Percentiles rank a stretch among this genome's conserved stretches.
phyloP scores from a whole-genome alignment of 2,329 filamentous ascomycete species.

The Pestalotiopsis sp. region DNA sequence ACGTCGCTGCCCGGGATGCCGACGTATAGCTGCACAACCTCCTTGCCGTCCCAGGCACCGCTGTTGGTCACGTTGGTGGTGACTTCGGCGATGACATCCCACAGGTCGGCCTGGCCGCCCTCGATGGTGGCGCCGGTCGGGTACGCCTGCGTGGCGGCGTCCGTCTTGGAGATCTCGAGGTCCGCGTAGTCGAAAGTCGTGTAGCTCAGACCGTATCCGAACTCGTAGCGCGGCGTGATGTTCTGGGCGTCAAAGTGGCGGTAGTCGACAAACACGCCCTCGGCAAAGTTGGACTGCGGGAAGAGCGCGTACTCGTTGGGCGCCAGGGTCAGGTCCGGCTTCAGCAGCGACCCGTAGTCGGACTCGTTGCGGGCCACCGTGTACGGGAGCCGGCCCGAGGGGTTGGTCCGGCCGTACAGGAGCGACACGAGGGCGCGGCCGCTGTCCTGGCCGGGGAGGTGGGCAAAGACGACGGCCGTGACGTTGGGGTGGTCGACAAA shows the following conservation, averaged over 20 bases:
- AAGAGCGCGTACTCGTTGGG: slow-evolving; percentile 49
- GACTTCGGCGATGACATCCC: slow-evolving; percentile 50
- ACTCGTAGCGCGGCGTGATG: slow-evolving; percentile 33
- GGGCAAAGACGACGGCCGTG: slow-evolving; percentile 50
- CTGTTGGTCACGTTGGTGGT: slow-evolving; percentile 52
- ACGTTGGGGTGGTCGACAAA: slow-evolving; percentile 53
- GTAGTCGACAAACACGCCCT: slow-evolving; percentile 35
- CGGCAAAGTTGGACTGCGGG: slow-evolving; percentile 26
- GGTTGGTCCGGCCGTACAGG: slow-evolving; percentile 42
- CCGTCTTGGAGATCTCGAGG: slow-evolving; percentile 42
- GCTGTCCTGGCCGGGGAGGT: slow-evolving; percentile 52
- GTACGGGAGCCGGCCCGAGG: slow-evolving; percentile 45
- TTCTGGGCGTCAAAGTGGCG: slow-evolving; percentile 32
- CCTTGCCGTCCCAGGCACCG: slow-evolving; percentile 47
- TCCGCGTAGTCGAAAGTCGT: slow-evolving; percentile 54
- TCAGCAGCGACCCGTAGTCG: slow-evolving; percentile 41
- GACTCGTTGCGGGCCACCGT: slow-evolving; percentile 43
- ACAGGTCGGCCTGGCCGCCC: slow-evolving; percentile 59
- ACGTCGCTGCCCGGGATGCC: slow-evolving; percentile 33
- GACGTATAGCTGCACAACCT: slow-evolving; percentile 60
- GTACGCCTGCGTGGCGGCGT: slow-evolving; percentile 9
- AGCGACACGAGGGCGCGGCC: slow-evolving; percentile 42
- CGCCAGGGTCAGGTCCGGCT: slow-evolving; percentile 37
- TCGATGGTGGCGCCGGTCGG: slow-evolving; percentile 26
- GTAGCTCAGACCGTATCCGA: slow-evolving; percentile 43